These are phyloP conservation scores for Trichoderma lentiforme DNA, from an alignment of 2,329 filamentous ascomycete species.

Conservation along the genomic window DNA sequence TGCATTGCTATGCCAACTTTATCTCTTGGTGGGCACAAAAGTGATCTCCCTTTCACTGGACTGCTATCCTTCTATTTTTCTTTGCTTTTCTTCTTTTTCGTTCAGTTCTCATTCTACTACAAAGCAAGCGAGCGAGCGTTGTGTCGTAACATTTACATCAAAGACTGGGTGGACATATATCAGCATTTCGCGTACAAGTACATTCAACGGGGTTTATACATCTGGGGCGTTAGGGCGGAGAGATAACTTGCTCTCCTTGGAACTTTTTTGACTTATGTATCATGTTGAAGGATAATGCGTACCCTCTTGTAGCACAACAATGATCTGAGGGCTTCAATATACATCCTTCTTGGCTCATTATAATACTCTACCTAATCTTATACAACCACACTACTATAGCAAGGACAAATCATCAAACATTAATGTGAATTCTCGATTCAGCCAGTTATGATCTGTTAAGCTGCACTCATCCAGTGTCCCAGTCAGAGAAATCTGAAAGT, in stretches of 20 bases:
- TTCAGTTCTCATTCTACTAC: background rate
- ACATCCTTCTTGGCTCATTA: background rate
- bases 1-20: constrained; percentile 37
- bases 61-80: too few relatives aligned
- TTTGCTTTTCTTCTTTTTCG: background rate
- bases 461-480: background rate
- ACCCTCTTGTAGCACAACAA: background rate
- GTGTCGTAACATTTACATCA: background rate
- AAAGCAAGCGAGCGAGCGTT: background rate
- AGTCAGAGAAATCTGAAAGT: background rate
- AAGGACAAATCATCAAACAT: too few relatives aligned
- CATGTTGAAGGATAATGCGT: background rate
- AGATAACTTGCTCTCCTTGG: background rate
- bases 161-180: background rate
- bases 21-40: constrained; percentile 40
- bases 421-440: background rate
- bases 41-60: background rate
- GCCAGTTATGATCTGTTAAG: background rate
- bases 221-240: background rate
- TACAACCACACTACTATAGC: too few relatives aligned
- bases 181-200: background rate
- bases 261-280: background rate
- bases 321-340: background rate
- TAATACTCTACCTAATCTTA: background rate
- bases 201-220: background rate